Conservation (phyloP, 495 filamentous ascomycete species). For the Tuber aestivum region DNA sequence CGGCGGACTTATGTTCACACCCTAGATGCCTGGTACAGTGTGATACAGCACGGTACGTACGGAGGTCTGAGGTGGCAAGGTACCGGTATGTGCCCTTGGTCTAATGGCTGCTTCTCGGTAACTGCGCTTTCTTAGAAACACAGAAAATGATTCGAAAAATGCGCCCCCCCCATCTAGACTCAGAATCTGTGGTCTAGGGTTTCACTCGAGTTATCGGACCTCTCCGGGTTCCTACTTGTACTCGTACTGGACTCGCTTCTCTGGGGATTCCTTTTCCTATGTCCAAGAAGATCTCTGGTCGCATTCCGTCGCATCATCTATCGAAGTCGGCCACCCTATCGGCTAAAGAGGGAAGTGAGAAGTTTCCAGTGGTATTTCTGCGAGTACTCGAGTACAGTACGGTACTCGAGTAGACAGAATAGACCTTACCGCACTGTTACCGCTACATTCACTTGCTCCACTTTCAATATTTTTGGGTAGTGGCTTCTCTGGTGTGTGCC, state of each 20-base stretch:
- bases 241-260: slow-evolving; percentile 20
- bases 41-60: background rate
- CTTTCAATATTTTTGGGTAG: slow-evolving; percentile 8
- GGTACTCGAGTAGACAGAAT: background rate
- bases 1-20: too few species aligned
- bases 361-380: background rate
- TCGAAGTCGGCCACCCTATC: slow-evolving; percentile 17
- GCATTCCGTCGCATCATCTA: slow-evolving; percentile 15
- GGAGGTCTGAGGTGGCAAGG: background rate
- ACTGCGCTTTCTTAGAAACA: background rate
- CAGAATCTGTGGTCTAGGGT: background rate
- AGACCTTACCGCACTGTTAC: background rate
- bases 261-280: slow-evolving; percentile 31
- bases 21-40: too few species aligned
- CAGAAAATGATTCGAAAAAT: background rate
- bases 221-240: background rate
- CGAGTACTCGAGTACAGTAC: too few species aligned
- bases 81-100: background rate
- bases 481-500: background rate
- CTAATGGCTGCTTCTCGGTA: background rate
- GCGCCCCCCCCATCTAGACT: background rate
- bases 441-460: background rate
- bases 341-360: slow-evolving; percentile 22
- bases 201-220: background rate
- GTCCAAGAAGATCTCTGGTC: slow-evolving; percentile 20